Evolutionary conservation across 2,329 filamentous ascomycete species (phyloP).

Genomic region (Raffaelea ambrosiae): DNA sequence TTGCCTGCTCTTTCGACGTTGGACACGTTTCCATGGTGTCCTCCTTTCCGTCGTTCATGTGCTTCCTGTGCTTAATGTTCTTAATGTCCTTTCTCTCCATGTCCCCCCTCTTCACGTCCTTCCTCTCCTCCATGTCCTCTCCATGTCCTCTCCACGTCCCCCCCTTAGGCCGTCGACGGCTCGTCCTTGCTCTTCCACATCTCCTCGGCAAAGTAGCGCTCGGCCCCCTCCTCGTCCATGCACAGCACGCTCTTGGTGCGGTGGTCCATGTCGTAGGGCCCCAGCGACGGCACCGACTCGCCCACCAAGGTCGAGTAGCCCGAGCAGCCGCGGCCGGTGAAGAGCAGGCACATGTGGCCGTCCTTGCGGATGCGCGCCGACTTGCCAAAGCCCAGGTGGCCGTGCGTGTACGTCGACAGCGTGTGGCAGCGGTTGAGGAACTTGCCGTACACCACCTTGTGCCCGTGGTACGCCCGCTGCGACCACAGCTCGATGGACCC

Average conservation of each 20-base stretch:
- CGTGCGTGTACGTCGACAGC: not conserved
- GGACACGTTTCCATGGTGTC: no score
- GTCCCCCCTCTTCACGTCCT: no score
- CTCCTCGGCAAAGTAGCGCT: not conserved
- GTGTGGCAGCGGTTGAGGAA: conserved; percentile 2
- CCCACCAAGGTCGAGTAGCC: conserved; percentile 1
- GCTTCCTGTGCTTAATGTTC: no score
- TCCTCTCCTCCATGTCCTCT: no score
- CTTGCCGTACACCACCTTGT: conserved; percentile 1
- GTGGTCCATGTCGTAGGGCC: conserved; percentile 7
- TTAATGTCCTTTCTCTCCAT: no score
- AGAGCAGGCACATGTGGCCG: conserved; percentile 5
- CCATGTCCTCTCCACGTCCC: not conserved
- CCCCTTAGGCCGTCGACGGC: no score
- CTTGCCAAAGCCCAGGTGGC: conserved; percentile 3
- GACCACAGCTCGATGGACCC: conserved; percentile 6
- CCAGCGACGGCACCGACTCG: not conserved
- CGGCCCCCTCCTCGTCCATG: not conserved
- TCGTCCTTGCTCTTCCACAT: not conserved
- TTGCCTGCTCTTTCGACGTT: no score
- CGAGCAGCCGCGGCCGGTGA: conserved; percentile 1
- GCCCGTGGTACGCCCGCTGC: not conserved
- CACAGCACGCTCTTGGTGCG: conserved; percentile 5
- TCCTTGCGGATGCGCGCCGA: not conserved
- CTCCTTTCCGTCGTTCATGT: no score